Evolutionary conservation across 2,329 filamentous ascomycete genomes (phyloP).

Genomic region (Aspergillus sergii): DNA sequence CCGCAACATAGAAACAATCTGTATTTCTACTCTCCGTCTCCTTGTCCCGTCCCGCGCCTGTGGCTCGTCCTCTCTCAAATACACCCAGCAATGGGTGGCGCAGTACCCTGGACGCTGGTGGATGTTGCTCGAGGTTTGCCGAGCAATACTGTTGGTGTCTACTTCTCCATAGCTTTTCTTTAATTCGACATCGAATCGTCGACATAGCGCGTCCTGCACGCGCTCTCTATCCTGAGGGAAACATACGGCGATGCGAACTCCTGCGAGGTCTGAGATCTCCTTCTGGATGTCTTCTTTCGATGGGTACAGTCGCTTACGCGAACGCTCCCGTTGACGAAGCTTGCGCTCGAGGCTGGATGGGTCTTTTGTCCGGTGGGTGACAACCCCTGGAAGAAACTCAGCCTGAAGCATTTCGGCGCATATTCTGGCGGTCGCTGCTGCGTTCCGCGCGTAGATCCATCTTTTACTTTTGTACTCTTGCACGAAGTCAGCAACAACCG

Average conservation of each 20-base stretch:
- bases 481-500: not conserved
- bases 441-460: not conserved
- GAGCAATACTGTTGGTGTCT: not conserved
- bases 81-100: not conserved
- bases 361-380: not conserved
- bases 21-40: not conserved
- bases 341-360: not conserved
- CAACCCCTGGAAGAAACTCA: not conserved
- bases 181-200: not conserved
- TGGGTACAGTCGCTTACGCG: not conserved
- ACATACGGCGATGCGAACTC: not conserved
- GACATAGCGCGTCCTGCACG: not conserved
- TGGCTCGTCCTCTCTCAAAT: not conserved
- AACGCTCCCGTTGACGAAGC: not conserved
- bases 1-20: not conserved
- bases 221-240: not conserved
- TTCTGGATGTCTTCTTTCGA: not conserved
- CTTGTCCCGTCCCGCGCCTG: not conserved
- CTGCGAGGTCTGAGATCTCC: not conserved
- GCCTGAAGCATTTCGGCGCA: not conserved
- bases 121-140: not conserved
- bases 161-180: not conserved
- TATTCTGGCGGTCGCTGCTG: not conserved
- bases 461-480: not conserved
- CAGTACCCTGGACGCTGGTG: not conserved